Evolutionary conservation across 1,139 yeast species (phyloP), one percentile per base, ranked within the genome.

Genomic region (Debaryomyces sp.): DNA sequence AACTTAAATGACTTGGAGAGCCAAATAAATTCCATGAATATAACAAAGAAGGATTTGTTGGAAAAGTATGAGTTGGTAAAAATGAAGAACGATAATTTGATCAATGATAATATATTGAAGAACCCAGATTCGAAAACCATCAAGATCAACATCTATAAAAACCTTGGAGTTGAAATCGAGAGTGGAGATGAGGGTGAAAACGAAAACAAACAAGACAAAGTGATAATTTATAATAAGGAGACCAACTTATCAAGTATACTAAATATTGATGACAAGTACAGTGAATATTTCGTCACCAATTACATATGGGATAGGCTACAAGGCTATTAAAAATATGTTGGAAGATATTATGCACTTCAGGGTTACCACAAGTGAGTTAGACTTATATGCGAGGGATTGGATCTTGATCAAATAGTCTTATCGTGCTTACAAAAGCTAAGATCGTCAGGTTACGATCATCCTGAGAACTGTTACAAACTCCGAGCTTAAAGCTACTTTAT

Each of bases 251-350:
- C 84, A 2, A 81, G 79, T 55, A 74, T 81, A 5, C 66, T 87
- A 45, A 74, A 78, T 56, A 76, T 84, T 10, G 87, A 83, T 54
- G 78, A 80, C 26, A 77, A 80, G 54, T 84, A 83, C 57, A 79
- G 85, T 54, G 82, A 81, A 52, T 84, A 77, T 58, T 85, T 85
- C 61, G 76, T 85, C 27, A 78, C 89, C 8, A 85, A 86, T 57
- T 84, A 79, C 60, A 77, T 87, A 21, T 87, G 95, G 95, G 92
- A 87, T 51, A 74, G 80, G 29, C 24, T 46, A 4, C 43, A 39
- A 8, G 49, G 49, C 6, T 40, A 45, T 13, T 40, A 41, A 15
- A n/a, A 1, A 17, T 4, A 3, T 4, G 17, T 6, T 13, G 9
- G 10, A 15, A 3, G 2, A 4, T 18, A 18, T 18, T 4, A 9